Evolutionary conservation across 73 alveolate species (phyloP).

Genomic region (Symbiodinium natans): DNA sequence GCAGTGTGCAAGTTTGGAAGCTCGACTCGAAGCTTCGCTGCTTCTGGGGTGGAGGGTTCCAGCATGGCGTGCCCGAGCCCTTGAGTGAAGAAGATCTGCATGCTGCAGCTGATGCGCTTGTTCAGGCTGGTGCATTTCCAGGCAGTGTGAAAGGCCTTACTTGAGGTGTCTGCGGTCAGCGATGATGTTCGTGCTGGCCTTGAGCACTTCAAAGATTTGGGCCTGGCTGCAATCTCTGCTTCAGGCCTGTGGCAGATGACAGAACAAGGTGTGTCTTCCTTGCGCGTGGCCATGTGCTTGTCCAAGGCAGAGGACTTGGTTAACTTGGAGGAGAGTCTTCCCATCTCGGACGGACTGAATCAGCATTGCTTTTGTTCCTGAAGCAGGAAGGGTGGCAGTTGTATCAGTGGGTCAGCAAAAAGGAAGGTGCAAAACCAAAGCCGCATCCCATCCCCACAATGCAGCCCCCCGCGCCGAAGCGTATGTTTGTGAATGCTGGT

Average conservation of each 20-base stretch:
- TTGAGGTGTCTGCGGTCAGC: not conserved
- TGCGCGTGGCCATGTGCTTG: not conserved
- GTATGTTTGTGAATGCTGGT: not conserved
- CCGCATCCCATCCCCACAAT: not conserved
- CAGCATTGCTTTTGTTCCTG: conserved; percentile 5
- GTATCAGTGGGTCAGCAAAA: not conserved
- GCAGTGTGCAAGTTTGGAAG: not conserved
- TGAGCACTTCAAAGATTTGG: not conserved
- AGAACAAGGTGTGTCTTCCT: not conserved
- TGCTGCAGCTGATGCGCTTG: conserved; percentile 18
- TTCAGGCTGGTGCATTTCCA: conserved; percentile 13
- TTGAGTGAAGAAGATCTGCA: not conserved
- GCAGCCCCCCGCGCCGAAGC: not conserved
- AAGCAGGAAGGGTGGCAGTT: conserved; percentile 2
- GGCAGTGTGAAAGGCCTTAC: not conserved
- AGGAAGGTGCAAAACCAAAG: not conserved
- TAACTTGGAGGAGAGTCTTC: not conserved
- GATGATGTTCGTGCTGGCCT: not conserved
- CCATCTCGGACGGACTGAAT: not conserved
- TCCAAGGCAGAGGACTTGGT: not conserved
- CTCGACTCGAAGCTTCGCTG: not conserved
- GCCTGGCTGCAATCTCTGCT: not conserved
- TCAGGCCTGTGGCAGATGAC: conserved; percentile 29
- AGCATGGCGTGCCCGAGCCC: not conserved
- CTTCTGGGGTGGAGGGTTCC: not conserved